Evolutionary conservation across 495 filamentous ascomycete species (phyloP).

Genomic region (Wilcoxina mikolae): DNA sequence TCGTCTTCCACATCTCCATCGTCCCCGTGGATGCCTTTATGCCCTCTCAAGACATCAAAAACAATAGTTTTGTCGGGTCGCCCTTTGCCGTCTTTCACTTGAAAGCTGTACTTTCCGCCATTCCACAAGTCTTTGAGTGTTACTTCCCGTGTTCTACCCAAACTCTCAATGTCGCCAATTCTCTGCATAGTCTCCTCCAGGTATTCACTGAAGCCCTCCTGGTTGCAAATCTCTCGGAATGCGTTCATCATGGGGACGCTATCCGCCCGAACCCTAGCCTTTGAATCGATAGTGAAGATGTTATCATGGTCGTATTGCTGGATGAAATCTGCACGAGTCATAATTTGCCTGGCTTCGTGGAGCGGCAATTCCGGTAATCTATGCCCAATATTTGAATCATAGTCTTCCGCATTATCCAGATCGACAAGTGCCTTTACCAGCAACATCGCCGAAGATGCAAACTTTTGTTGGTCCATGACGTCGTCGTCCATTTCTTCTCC

Average conservation of each 20-base stretch:
- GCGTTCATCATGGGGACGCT: constrained; percentile 92
- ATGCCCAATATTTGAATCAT: constrained; percentile 46
- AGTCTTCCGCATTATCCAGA: constrained; percentile 48
- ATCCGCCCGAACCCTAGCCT: constrained; percentile 78
- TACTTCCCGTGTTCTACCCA: constrained; percentile 80
- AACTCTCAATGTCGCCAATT: constrained; percentile 78
- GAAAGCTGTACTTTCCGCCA: constrained; percentile 64
- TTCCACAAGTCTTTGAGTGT: constrained; percentile 67
- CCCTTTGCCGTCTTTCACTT: constrained; percentile 36
- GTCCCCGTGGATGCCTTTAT: constrained; percentile 23
- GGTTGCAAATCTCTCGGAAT: constrained; percentile 51
- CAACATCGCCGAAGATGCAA: constrained; percentile 86
- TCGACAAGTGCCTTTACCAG: constrained; percentile 81
- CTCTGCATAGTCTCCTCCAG: constrained; percentile 68
- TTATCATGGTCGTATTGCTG: constrained; percentile 83
- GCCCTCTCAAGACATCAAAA: constrained; percentile 27
- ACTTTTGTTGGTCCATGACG: constrained; percentile 98
- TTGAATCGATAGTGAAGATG: constrained; percentile 83
- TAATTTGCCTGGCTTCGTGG: constrained; percentile 73
- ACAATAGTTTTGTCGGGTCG: constrained; percentile 18
- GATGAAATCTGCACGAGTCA: constrained; percentile 94
- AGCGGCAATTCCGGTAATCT: constrained; percentile 68
- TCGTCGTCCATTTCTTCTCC: constrained; percentile 93
- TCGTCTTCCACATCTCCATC: constrained; percentile 15
- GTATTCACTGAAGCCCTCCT: constrained; percentile 58